Evolutionary conservation across 108 stramenopile genomes (phyloP), one percentile per base, ranked within the genome.

Genomic region (Cylindrotheca fusiformis): DNA sequence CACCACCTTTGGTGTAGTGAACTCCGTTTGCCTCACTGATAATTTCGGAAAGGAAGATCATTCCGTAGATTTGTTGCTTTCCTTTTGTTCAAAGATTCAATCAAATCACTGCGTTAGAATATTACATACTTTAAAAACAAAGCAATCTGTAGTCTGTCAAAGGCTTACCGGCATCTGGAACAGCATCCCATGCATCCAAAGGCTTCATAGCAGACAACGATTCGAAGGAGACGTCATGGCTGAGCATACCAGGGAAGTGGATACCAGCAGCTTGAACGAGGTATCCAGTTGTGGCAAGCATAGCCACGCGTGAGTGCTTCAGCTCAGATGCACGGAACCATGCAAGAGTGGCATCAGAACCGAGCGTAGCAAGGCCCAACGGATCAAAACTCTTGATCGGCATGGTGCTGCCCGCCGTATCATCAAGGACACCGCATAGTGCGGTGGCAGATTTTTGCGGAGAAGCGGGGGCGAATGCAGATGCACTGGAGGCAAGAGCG

Each of bases 251-350:
- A 47, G 87, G 87, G 78, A 88, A 88, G 68, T 83, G 82, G 58
- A 76, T 60, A 51, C 84, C 84, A 21, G 79, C 77, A 21, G 72
- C 80, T 66, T 66, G 69, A 55, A 72, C 24, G 48, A 68, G 71
- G 29, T 82, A 95, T 73, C 96, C 96, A 44, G 94, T 71, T 17
- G 86, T 83, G 49, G 90, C 90, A 50, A 89, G 78, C 91, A 93
- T 93, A 67, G 88, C 83, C 48, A 88, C 76, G 74, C 91, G 91
- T 1, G 82, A 76, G 78, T 93, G 87, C 77, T 93, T 93, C 44
- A 93, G 82, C 76, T 93, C 91, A 26, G 87, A 83, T 48, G 90
- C 90, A 64, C 90, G 90, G 87, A 88, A 91, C 87, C 87, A 91
- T 55, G 84, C 82, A 69, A 88, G 77, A 50, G 85, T 86, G 51